Base-by-base conservation (phyloP, 345 rosid genomes). In the Euphorbia tirucalli region DNA sequence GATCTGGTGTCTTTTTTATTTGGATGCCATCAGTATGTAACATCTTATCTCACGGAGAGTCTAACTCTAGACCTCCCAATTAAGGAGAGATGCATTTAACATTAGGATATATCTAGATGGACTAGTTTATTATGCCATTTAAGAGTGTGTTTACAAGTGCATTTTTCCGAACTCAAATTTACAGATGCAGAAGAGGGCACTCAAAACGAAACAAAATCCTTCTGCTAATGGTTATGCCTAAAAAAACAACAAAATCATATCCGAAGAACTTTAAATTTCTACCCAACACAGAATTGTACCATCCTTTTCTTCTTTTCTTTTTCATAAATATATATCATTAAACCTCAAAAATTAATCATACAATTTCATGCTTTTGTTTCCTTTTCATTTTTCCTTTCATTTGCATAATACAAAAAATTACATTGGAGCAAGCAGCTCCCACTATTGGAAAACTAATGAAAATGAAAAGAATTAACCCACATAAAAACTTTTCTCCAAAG, bases 361-460 rank as follows among this genome's bases (percentile, higher is more conserved):
- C 39, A 62, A 61, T 79, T 37, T 68, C 67, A 73, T 74, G 37
- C 63, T 48, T 78, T 78, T 61, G 15, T 65, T 79, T 71, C 71
- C 79, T 75, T 62, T 68, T 49, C 49, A n/a, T 22, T 78, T 67
- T 48, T 60, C 66, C 66, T 77, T 67, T 77, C 76, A 69, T 41
- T 39, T 62, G 65, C 32, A 16, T 15, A 75, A 68, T 48, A 72
- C 65, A 75, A 77, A 75, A 81, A 73, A 73, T 35, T 66, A 74
- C 52, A 61, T n/a, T 69, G 35, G 71, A 75, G 80, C 77, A 44
- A 8, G 6, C 27, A 25, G 74, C 83, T 77, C 56, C 44, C 56
- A 18, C 63, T 65, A 31, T 16, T 28, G 35, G 25, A 44, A 18
- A 54, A 61, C 10, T 73, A 55, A 8, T 37, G 54, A 37, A 16